Base-by-base conservation (phyloP, 768 basidiomycete genomes). In the Boletus huronensis region DNA sequence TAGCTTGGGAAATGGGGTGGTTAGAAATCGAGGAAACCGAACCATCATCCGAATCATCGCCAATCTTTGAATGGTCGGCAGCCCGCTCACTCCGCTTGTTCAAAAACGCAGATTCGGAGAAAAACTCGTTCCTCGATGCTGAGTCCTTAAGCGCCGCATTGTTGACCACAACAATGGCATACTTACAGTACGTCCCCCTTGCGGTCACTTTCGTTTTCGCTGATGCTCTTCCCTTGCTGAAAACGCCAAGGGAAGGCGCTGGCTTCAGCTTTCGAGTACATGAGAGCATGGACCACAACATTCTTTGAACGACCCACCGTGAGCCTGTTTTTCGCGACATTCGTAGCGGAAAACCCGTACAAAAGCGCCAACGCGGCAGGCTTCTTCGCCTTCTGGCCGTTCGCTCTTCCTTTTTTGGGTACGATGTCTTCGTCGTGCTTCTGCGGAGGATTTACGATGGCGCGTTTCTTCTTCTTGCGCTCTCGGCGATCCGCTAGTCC, bases 401-500 rank as follows among this genome's bases (percentile, higher is more conserved):
- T 62, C 11, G 40, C 26, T 29, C 50, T 70, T 31, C 46, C 54
- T 32, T 49, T 65, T 43, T 54, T 28, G 35, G 55, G 26, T 17
- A 38, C n/a, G 26, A 29, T 43, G 14, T 58, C 49, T 2, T 45
- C 50, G 38, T 52, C 55, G 48, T 53, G 55, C 46, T 59, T 56
- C 32, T 53, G 56, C 21, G 53, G 41, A 28, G 62, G 54, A 36
- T 74, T 65, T 35, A 84, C 74, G 35, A 87, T 82, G 3, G 75
- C 78, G 21, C 79, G 79, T 62, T 82, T 88, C 23, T 70, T 70
- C 50, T 81, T 79, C 66, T 85, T 84, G 42, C 82, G 77, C 56
- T 87, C 81, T 14, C 85, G 80, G 26, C 89, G 80, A 58, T 85
- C 84, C 11, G 77, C 73, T 13, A 88, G 70, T 51, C 88, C 88